Evolutionary conservation across 352 stramenopile genomes (phyloP).

Genomic region (Pythium folliculosum): DNA sequence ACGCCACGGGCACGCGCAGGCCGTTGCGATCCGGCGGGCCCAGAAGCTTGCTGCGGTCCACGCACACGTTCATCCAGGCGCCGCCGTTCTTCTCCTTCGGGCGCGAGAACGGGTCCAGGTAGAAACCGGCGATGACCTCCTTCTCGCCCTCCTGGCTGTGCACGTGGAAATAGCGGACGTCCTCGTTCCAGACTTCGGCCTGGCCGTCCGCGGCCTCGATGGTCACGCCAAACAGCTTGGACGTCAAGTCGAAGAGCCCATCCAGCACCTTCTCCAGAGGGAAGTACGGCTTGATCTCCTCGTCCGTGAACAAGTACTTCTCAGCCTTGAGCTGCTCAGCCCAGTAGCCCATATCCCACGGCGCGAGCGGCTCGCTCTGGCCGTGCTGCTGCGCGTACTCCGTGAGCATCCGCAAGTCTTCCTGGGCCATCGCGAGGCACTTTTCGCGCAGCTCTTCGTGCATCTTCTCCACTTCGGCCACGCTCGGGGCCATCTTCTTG

Average conservation of each 20-base stretch:
- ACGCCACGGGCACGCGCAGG: constrained; percentile 93
- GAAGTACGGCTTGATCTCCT: constrained; percentile 98
- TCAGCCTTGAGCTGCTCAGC: constrained; percentile 95
- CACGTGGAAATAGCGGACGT: constrained; percentile 97
- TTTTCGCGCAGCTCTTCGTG: constrained; percentile 93
- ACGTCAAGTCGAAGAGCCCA: constrained; percentile 95
- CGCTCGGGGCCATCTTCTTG: constrained; percentile 96
- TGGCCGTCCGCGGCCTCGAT: constrained; percentile 85
- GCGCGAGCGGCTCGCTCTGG: constrained; percentile 73
- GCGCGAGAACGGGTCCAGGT: constrained; percentile 96
- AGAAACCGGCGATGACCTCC: constrained; percentile 95
- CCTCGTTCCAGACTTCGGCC: constrained; percentile 91
- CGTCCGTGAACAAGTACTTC: constrained; percentile 95
- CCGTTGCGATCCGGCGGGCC: constrained; percentile 50
- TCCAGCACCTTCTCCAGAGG: constrained; percentile 93
- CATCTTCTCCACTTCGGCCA: constrained; percentile 92
- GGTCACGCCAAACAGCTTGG: constrained; percentile 93
- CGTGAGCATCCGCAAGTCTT: constrained; percentile 91
- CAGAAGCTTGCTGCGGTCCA: constrained; percentile 92
- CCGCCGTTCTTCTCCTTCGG: constrained; percentile 97
- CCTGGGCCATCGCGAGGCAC: constrained; percentile 87
- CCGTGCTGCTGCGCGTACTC: constrained; percentile 85
- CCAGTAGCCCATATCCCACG: constrained; percentile 96
- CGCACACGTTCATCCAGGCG: constrained; percentile 98
- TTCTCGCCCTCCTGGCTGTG: constrained; percentile 71